phyloP scores from a whole-genome alignment of 208 protist genomes.

The Lotmaria passim region DNA sequence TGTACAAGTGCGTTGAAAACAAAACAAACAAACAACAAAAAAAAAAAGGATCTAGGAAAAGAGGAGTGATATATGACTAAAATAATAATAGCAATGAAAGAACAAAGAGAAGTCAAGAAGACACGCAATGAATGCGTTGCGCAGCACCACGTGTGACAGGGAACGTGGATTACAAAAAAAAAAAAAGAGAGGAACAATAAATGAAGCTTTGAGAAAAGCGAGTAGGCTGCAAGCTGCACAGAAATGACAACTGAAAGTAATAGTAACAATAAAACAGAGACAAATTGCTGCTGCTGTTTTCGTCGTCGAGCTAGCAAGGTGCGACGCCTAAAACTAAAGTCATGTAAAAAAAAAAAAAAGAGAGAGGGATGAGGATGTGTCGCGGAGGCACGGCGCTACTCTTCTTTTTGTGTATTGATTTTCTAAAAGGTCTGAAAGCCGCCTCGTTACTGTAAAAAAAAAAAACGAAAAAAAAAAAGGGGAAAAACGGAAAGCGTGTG shows the following conservation, averaged over 20 bases:
- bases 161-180: background rate
- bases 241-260: conserved; percentile 7
- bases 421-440: too few relatives aligned
- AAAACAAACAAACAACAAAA: conserved; percentile 13
- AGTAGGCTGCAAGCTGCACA: background rate
- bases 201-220: conserved; percentile 19
- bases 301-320: background rate
- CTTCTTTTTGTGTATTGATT: too few relatives aligned
- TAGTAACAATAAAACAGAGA: conserved; percentile 6
- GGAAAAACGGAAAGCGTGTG: too few relatives aligned
- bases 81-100: conserved; percentile 8
- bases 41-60: conserved; percentile 14
- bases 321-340: background rate
- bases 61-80: background rate
- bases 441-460: too few relatives aligned
- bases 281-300: background rate
- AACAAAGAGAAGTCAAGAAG: background rate
- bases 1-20: conserved; percentile 9
- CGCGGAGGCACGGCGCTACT: background rate
- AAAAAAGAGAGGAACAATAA: conserved; percentile 20
- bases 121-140: too few relatives aligned
- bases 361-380: background rate
- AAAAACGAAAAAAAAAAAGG: too few relatives aligned
- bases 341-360: background rate
- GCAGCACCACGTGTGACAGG: background rate